phyloP scores from a whole-genome alignment of 257 asterid species.

The Petrea volubilis region DNA sequence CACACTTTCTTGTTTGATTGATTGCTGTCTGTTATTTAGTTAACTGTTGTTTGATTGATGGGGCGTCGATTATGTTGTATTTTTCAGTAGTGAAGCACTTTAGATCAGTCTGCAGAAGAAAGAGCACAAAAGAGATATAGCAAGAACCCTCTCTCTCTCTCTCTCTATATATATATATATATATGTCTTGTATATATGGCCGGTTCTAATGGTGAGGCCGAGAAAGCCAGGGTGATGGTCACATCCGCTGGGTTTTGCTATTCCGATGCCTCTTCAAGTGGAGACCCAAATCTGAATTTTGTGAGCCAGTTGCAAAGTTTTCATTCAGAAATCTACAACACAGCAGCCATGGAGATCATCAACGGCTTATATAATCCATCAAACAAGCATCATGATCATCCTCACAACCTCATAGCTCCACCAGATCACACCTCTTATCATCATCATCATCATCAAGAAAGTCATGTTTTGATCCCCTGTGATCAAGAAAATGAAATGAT shows the following conservation, averaged over 20 bases:
- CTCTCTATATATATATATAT: background rate
- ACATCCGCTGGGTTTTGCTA: conserved; percentile 41
- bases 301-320: conserved; percentile 40
- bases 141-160: too few species aligned
- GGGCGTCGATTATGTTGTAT: conserved; percentile 21
- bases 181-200: conserved; percentile 36
- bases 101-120: too few species aligned
- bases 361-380: conserved; percentile 48
- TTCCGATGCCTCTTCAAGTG: conserved; percentile 38
- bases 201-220: conserved; percentile 27
- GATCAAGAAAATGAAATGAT: conserved; percentile 55
- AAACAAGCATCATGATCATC: conserved; percentile 28
- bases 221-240: conserved; percentile 21
- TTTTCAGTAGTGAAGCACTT: conserved; percentile 12
- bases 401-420: background rate
- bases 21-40: conserved; percentile 12
- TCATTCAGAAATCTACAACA: too few species aligned
- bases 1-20: conserved; percentile 26
- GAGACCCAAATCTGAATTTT: conserved; percentile 26
- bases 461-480: conserved; percentile 41
- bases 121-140: too few species aligned
- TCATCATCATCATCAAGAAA: conserved; percentile 24
- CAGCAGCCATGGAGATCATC: conserved; percentile 47
- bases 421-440: too few species aligned
- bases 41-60: conserved; percentile 20